These are phyloP conservation scores for Thalassiosira profunda DNA, from an alignment of 108 stramenopile species.

Conservation along the genomic window DNA sequence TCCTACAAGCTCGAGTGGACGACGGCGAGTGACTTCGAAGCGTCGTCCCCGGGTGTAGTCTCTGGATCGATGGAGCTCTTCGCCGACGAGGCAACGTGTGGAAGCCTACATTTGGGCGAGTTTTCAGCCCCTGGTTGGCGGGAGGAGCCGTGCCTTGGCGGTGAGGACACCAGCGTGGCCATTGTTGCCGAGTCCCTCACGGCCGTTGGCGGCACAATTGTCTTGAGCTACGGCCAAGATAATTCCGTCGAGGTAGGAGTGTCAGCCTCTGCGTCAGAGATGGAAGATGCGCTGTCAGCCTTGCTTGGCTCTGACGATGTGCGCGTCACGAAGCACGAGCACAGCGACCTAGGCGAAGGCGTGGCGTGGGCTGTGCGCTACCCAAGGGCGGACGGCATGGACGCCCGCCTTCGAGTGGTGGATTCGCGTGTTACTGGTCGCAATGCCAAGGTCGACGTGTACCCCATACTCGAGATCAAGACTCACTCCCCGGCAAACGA, in stretches of 20 bases:
- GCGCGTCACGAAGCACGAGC: conserved; percentile 20
- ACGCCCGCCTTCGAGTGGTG: conserved; percentile 15
- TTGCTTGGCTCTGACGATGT: conserved; percentile 17
- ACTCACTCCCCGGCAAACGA: conserved; percentile 25
- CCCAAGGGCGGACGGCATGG: conserved; percentile 3
- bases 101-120: conserved; percentile 34
- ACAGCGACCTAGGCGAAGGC: conserved; percentile 21
- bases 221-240: conserved; percentile 10
- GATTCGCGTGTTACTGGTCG: conserved; percentile 36
- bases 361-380: conserved; percentile 41
- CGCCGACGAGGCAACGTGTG: conserved; percentile 25
- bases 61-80: no score
- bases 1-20: conserved; percentile 91
- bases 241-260: conserved; percentile 12
- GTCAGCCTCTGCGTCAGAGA: conserved; percentile 27
- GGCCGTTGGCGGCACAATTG: conserved; percentile 26
- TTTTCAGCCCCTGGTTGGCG: conserved; percentile 24
- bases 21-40: conserved; percentile 56
- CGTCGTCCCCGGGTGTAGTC: not conserved
- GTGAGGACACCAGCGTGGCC: conserved; percentile 19
- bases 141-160: conserved; percentile 41
- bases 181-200: conserved; percentile 38
- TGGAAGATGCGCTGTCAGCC: conserved; percentile 19
- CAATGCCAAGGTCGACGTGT: conserved; percentile 33
- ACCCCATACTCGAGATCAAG: conserved; percentile 32